Evolutionary conservation across 352 stramenopile species (phyloP).

Genomic region (Pythium scleroteichum): DNA sequence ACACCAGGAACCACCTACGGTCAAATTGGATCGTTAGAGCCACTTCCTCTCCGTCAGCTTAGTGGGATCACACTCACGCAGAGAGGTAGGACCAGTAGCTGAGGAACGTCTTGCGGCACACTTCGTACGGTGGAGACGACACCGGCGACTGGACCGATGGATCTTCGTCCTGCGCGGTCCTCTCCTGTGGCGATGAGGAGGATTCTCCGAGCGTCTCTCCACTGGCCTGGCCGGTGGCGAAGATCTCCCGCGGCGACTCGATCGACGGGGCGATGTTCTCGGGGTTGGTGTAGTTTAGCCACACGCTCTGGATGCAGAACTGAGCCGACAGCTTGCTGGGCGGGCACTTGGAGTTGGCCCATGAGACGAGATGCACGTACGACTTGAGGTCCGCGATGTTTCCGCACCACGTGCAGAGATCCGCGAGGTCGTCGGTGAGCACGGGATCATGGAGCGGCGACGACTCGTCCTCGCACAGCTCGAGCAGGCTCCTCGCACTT

Average conservation of each 20-base stretch:
- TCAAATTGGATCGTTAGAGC: background rate
- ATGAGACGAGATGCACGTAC: constrained; percentile 29
- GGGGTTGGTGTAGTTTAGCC: constrained; percentile 18
- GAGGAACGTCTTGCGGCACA: constrained; percentile 28
- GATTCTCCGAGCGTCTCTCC: background rate
- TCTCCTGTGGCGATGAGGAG: background rate
- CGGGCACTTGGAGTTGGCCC: constrained; percentile 28
- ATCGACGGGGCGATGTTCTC: background rate
- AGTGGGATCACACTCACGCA: constrained; percentile 8
- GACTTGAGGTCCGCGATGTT: constrained; percentile 22
- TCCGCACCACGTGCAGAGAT: constrained; percentile 30
- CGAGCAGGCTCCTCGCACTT: constrained; percentile 12
- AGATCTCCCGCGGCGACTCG: background rate
- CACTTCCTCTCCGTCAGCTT: no score
- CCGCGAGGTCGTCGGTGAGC: constrained; percentile 17
- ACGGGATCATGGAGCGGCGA: constrained; percentile 19
- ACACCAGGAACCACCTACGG: constrained; percentile 26
- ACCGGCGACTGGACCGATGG: background rate
- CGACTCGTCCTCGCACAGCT: constrained; percentile 28
- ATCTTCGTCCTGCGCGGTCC: background rate
- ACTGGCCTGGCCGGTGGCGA: background rate
- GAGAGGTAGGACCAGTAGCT: constrained; percentile 34
- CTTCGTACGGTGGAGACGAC: constrained; percentile 18
- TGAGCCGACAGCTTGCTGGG: constrained; percentile 9
- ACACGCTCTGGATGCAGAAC: constrained; percentile 23